A percentile compares a stretch with the other conserved stretches of the same genome.
phyloP scores from a whole-genome alignment of 164 flowering plant species.

The Magnolia officinalis region DNA sequence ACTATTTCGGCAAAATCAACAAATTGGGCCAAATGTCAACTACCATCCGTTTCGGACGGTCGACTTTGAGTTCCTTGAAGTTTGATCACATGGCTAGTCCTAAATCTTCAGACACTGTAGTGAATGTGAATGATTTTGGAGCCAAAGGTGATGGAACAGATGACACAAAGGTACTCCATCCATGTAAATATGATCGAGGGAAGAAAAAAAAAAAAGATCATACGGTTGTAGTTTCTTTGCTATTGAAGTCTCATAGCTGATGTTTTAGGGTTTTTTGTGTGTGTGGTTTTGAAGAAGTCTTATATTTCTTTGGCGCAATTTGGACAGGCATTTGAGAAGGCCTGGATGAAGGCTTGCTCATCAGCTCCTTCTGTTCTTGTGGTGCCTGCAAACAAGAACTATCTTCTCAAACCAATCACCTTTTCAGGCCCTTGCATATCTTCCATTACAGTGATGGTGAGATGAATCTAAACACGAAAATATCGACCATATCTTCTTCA shows the following conservation, averaged over 20 bases:
- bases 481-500: background rate
- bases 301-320: background rate
- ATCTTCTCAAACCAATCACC: conserved; percentile 51
- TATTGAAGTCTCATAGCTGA: background rate
- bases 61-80: conserved; percentile 5
- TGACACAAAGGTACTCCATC: conserved; percentile 8
- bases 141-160: conserved; percentile 16
- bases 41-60: conserved; percentile 8
- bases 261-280: too few species aligned
- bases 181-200: too few species aligned
- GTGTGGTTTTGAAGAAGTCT: background rate
- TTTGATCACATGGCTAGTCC: background rate
- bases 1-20: conserved; percentile 16
- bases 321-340: conserved; percentile 59
- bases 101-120: background rate
- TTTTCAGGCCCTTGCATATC: conserved; percentile 84
- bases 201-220: background rate
- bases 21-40: conserved; percentile 9
- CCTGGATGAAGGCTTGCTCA: conserved; percentile 71
- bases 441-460: conserved; percentile 48
- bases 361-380: conserved; percentile 32
- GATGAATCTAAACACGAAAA: background rate
- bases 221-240: background rate
- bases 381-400: conserved; percentile 50
- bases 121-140: conserved; percentile 13